These are phyloP conservation scores for Panicum miliaceum DNA, from an alignment of 176 grass and related monocot genomes.

Conservation along the genomic window DNA sequence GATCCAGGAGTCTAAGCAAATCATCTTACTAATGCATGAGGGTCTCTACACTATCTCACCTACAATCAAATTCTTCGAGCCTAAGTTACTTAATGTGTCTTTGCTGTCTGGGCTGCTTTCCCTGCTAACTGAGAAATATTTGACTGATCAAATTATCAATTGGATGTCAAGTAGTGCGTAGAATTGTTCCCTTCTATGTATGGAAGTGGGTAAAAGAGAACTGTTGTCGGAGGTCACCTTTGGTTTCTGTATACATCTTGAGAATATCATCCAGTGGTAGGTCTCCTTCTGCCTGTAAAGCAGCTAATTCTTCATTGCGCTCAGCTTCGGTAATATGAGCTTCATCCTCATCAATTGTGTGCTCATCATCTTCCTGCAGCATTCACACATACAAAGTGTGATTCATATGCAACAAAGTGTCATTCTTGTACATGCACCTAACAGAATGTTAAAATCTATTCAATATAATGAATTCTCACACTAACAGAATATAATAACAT, in stretches of 20 bases:
- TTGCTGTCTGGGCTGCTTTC: conserved; percentile 61
- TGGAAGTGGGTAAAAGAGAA: conserved; percentile 38
- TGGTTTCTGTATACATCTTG: conserved; percentile 51
- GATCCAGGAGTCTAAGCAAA: conserved; percentile 35
- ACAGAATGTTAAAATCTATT: conserved; percentile 5
- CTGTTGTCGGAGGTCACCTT: conserved; percentile 47
- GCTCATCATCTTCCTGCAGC: conserved; percentile 88
- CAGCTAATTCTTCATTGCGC: conserved; percentile 76
- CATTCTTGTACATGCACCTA: neutral
- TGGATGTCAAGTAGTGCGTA: conserved; percentile 34
- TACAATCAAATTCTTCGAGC: conserved; percentile 63
- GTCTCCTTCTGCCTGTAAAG: conserved; percentile 92
- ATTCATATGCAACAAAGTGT: conserved; percentile 20
- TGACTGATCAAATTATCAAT: conserved; percentile 71
- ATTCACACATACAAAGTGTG: conserved; percentile 13
- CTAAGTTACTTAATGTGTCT: conserved; percentile 47
- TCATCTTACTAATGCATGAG: conserved; percentile 44
- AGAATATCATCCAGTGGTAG: conserved; percentile 80
- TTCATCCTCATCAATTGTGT: conserved; percentile 90
- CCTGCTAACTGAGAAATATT: conserved; percentile 93
- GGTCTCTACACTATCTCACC: conserved; percentile 72
- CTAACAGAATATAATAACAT: neutral
- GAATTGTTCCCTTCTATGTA: conserved; percentile 24
- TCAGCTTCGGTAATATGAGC: conserved; percentile 87
- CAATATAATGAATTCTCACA: neutral